phyloP scores from a whole-genome alignment of 208 protist genomes.

The Jaenimonas drosophilae region DNA sequence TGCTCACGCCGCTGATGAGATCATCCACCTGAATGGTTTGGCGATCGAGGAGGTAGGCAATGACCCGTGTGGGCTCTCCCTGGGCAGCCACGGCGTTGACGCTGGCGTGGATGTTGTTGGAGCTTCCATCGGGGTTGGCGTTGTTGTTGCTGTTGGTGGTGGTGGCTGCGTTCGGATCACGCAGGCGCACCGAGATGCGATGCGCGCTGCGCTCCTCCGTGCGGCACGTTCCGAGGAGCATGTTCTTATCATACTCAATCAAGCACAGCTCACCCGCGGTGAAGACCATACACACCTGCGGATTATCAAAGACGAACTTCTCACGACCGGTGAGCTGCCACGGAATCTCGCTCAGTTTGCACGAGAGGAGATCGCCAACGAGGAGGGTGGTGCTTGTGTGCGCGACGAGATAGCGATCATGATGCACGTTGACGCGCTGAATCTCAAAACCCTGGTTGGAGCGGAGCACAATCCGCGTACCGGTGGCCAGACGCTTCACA shows the following conservation, averaged over 20 bases:
- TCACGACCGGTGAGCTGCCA: slow-evolving; percentile 89
- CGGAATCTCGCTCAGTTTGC: slow-evolving; percentile 91
- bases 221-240: slow-evolving; percentile 91
- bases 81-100: background rate
- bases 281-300: slow-evolving; percentile 95
- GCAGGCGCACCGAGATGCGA: slow-evolving; percentile 89
- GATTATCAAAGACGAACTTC: slow-evolving; percentile 96
- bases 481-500: slow-evolving; percentile 91
- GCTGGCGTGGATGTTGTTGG: background rate
- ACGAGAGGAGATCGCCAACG: slow-evolving; percentile 93
- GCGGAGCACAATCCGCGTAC: slow-evolving; percentile 89
- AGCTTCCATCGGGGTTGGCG: background rate
- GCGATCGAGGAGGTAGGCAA: slow-evolving; percentile 95
- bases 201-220: slow-evolving; percentile 95
- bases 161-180: slow-evolving; percentile 26
- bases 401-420: slow-evolving; percentile 94
- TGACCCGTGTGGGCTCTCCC: slow-evolving; percentile 60
- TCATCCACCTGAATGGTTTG: slow-evolving; percentile 94
- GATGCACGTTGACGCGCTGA: slow-evolving; percentile 93
- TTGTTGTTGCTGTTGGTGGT: background rate
- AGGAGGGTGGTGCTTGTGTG: slow-evolving; percentile 94
- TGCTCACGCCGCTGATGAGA: slow-evolving; percentile 66
- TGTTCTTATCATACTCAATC: slow-evolving; percentile 95
- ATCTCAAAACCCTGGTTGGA: slow-evolving; percentile 93
- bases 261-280: slow-evolving; percentile 94